Evolutionary conservation across 352 stramenopile genomes (phyloP), one percentile per base, ranked within the genome.

Genomic region (Globisporangium megalacanthum): DNA sequence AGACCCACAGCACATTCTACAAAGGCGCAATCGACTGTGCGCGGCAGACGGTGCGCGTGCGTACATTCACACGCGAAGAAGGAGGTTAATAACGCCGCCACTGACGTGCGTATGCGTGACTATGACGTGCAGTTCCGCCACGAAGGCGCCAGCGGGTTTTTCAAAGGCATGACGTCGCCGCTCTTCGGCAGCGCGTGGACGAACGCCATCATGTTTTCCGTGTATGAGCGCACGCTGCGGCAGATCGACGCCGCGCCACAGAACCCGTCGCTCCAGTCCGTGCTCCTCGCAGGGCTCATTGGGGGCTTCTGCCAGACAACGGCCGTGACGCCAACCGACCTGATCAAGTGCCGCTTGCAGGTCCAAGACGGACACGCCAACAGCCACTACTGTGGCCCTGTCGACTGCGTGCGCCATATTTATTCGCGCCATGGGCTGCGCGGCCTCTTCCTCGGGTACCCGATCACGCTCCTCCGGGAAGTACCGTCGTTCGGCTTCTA

Each of bases 141-240:
- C 74, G 85, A 95, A 75, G 83, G 85, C 4, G 64, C 73, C 44
- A 72, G 70, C 0, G 85, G 85, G 2, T 91, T 93, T 58, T 95
- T 93, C 75, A 95, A 93, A 60, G 85, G 85, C 46, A 79, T 95
- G 73, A 61, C 71, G 36, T 95, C 85, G 33, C 85, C 85, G 46
- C 70, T 95, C 13, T 73, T 95, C 41, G 82, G 83, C 42, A 95
- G 81, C 52, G 83, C 83, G 17, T 87, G 77, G 56, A 92, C 81
- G n/a, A 95, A 92, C 62, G 85, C 85, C 31, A 84, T 93, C 56
- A 86, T 95, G 75, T 95, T 95, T 63, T 80, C 81, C 10, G 72
- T 77, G 11, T 92, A 93, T 45, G 85, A 92, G 62, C 77, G 77
- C 53, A 86, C 77, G 49, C 63, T 92, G 11, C 75, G 74, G 15